Percentiles rank a stretch among this genome's conserved stretches.
phyloP scores from a whole-genome alignment of 768 basidiomycete genomes.

The Leccinum pellstonianum region DNA sequence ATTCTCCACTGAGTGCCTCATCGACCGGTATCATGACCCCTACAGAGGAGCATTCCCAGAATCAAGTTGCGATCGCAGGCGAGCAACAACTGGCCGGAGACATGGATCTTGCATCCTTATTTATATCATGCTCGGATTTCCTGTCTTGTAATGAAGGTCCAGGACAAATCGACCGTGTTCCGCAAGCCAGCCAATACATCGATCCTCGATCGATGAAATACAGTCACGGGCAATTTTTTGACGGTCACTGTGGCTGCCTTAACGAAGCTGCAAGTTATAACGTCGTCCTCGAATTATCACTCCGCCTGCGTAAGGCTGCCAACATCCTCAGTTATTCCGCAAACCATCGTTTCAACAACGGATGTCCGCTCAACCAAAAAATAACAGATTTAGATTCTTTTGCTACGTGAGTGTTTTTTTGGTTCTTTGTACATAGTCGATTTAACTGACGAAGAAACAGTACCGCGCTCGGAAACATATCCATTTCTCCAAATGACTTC shows the following conservation, averaged over 20 bases:
- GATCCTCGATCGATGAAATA: conserved; percentile 16
- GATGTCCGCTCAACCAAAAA: conserved; percentile 42
- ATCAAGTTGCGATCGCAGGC: conserved; percentile 29
- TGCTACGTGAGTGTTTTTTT: conserved; percentile 44
- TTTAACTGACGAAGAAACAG: conserved; percentile 30
- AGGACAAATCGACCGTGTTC: conserved; percentile 10
- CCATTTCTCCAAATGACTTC: conserved; percentile 28
- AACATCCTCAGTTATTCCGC: conserved; percentile 51
- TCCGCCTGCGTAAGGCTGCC: conserved; percentile 60
- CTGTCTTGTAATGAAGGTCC: conserved; percentile 15
- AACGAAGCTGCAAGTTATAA: conserved; percentile 53
- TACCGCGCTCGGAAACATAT: conserved; percentile 40
- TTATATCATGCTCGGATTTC: conserved; percentile 35
- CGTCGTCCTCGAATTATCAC: conserved; percentile 62
- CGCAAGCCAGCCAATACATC: conserved; percentile 3
- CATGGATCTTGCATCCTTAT: conserved; percentile 43
- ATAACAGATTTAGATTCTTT: conserved; percentile 52
- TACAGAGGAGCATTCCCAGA: conserved; percentile 41
- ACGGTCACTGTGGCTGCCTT: conserved; percentile 56
- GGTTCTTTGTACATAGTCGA: neutral
- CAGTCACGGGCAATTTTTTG: conserved; percentile 16
- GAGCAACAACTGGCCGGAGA: conserved; percentile 33
- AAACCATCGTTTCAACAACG: conserved; percentile 33
- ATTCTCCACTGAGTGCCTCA: conserved; percentile 29
- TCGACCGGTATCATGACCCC: conserved; percentile 43